A percentile compares a stretch with the other conserved stretches of the same genome.
These are phyloP conservation scores for Thraustochytrium striatum DNA, from an alignment of 352 stramenopile genomes.

Conservation along the genomic window DNA sequence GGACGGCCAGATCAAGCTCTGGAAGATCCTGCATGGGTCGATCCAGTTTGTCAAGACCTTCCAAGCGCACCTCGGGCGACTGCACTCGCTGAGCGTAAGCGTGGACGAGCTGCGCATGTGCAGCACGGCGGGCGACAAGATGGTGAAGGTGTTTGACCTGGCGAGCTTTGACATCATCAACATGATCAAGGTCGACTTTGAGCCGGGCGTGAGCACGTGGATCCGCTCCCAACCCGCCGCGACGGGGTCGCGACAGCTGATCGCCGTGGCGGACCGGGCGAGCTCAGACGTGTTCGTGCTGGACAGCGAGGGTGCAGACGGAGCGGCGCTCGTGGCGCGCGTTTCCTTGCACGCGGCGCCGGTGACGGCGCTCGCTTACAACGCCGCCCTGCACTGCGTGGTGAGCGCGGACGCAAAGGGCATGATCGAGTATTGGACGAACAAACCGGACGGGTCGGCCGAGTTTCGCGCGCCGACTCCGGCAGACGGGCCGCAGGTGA, in stretches of 20 bases:
- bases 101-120: constrained; percentile 73
- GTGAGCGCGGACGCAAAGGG: constrained; percentile 83
- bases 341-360: constrained; percentile 82
- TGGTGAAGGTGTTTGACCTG: constrained; percentile 98
- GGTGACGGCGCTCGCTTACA: constrained; percentile 80
- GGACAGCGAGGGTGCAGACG: constrained; percentile 38
- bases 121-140: constrained; percentile 78
- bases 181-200: constrained; percentile 78
- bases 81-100: constrained; percentile 76
- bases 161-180: constrained; percentile 95
- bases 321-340: constrained; percentile 55
- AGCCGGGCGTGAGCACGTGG: constrained; percentile 60
- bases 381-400: constrained; percentile 73
- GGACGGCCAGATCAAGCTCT: constrained; percentile 99
- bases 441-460: constrained; percentile 56
- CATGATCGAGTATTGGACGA: constrained; percentile 88
- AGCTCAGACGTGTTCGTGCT: constrained; percentile 54
- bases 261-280: constrained; percentile 65
- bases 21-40: constrained; percentile 91
- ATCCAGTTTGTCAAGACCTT: constrained; percentile 99
- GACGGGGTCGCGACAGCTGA: constrained; percentile 50
- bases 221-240: constrained; percentile 47
- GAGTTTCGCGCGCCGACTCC: neutral
- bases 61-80: constrained; percentile 83
- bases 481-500: neutral